Base-by-base conservation (phyloP, 1,284 basidiomycete species). In the Hemileccinum hortonii region DNA sequence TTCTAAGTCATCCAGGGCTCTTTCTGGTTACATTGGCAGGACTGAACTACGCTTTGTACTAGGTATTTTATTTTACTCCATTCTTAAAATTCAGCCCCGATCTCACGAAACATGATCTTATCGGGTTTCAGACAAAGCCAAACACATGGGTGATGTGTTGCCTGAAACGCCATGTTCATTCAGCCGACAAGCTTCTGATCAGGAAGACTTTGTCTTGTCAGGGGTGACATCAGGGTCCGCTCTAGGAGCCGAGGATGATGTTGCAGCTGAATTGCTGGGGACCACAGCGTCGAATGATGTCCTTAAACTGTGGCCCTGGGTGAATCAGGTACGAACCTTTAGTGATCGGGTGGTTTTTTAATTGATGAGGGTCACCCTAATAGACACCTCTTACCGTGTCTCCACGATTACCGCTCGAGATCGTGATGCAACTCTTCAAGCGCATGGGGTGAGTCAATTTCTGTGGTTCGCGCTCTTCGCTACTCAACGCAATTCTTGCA, bases 391-490 rank as follows among this genome's bases (percentile, higher is more conserved):
- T 99, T 55, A 92, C 89, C 1, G 95, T 98, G 3, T 90, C 92
- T n/a, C 90, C 94, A 1, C 90, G 90, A 59, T 82, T 98, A 56
- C 93, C 94, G 2, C 76, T 99, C 38, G 96, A 99, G 71, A 95
- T 98, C 51, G 94, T 96, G 12, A 93, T 98, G 87, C 92, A 97
- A 67, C 73, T 98, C 26, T 98, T 98, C 77, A 91, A 94, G 63
- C 82, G 92, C 45, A 90, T 98, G 87, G 95, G 96, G 94, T 94
- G 65, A 59, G 90, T 79, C 19, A 0, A 29, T 44, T 39, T 51
- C 4, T 21, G 7, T 30, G 4, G n/a, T 44, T 29, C 11, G 11
- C 9, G n/a, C 22, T 26, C 21, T 10, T 32, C 22, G 0, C 2
- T 10, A 14, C 40, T 57, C 7, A 52, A 43, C 14, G 16, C 15